Evolutionary conservation across 805 yeast genomes (phyloP), one percentile per base, ranked within the genome.

Genomic region (Vanderwaltozyma verrucispora): DNA sequence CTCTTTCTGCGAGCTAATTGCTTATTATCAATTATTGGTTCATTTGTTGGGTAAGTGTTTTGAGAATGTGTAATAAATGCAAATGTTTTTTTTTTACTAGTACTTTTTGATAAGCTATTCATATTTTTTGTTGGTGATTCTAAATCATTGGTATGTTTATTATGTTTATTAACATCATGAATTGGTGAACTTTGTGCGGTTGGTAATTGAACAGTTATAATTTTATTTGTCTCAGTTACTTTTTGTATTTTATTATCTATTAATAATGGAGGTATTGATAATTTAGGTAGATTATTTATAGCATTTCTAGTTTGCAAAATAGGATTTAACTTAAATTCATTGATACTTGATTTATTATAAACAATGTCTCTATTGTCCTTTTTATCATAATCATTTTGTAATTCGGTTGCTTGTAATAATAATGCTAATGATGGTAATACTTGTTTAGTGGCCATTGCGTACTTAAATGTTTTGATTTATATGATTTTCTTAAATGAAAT

Each of bases 41-140:
- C 92, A 43, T 79, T 80, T 3, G 74, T 68, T 12, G 94, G 87
- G 55, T 78, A 89, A 1, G 96, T 84, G 14, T 86, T 77, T 18
- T 87, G 94, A 5, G 95, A 85, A 61, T 89, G 97, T 16, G 94
- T 78, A 46, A 89, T 89, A 61, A 89, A 89, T 13, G 96, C 96
- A 63, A 77, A 83, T 2, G 67, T 58, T 36, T 60, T 54, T 38
- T 60, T 63, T 39, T 60, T 63, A 11, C 47, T 50, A 20, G 45
- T 49, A 16, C 40, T 36, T 14, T 53, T 50, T 16, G 62, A 60
- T n/a, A 59, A 28, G 24, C 24, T 21, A 21, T 7, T 21, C 9
- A 21, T 21, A 21, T 21, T 21, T 7, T 24, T 24, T 7, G 8
- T 29, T 29, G 27, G 27, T 4, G 27, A 10, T 4, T 24, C n/a